Evolutionary conservation across 2,329 filamentous ascomycete genomes (phyloP), one percentile per base, ranked within the genome.

Genomic region (Emericellopsis atlantica): DNA sequence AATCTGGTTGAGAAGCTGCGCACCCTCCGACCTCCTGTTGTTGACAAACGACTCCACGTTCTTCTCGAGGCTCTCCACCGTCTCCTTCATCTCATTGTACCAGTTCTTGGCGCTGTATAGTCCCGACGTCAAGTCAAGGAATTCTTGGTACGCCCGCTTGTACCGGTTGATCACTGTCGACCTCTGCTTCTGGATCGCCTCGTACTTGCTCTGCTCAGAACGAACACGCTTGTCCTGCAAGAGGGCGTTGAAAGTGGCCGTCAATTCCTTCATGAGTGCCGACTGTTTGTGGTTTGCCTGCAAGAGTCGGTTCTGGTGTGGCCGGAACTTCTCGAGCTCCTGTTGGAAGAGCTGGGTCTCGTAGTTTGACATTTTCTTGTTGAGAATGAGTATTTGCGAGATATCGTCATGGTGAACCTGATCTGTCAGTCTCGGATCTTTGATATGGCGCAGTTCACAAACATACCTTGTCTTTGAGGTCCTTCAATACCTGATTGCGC

Each of bases 31-130:
- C 45, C 89, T 72, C 40, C 92, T 77, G 59, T 98, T 98, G 65
- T 88, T 93, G 48, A 98, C 89, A 61, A 98, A 98, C 0, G 84
- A 84, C 49, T 96, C 90, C 2, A 98, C 92, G 52, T 98, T 98
- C 72, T 95, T 92, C 52, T 88, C 79, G 33, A 95, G 67, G 55
- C 85, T 95, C 49, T 90, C 84, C 0, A 93, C 87, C 1, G 88
- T 95, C 48, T 95, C 88, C 51, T 82, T 84, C 88, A 96, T 98
- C 57, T 96, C 92, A 4, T 76, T 74, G 57, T 98, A 98, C 75
- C 95, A 98, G 41, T 80, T 81, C 61, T 92, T 89, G 6, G 93
- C 92, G 49, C 89, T 81, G 53, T 83, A 76, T 5, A 98, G 69
- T 2, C 92, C 92, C 8, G 88, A 83, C 47, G 85, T 78, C 11